phyloP scores from a whole-genome alignment of 768 basidiomycete species.

The Tricholomella constricta region DNA sequence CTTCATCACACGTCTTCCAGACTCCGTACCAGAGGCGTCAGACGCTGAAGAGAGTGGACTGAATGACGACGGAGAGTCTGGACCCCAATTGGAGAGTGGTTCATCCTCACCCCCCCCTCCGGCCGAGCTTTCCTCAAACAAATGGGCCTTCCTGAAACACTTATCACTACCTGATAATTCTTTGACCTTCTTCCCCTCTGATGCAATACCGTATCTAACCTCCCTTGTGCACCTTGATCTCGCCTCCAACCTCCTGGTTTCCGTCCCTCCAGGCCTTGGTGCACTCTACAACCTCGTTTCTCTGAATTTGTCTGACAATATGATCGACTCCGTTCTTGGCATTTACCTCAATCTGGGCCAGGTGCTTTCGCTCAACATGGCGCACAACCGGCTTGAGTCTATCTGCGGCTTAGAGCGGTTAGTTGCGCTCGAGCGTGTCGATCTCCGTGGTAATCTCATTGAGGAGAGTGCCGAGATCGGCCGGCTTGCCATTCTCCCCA shows the following conservation, averaged over 20 bases:
- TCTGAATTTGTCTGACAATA: constrained; percentile 96
- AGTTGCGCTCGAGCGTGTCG: constrained; percentile 78
- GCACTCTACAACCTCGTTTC: constrained; percentile 77
- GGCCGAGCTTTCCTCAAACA: constrained; percentile 51
- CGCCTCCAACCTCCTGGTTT: constrained; percentile 88
- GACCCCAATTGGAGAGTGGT: constrained; percentile 17
- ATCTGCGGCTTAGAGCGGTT: constrained; percentile 94
- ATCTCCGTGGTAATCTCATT: constrained; percentile 77
- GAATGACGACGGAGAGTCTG: constrained; percentile 19
- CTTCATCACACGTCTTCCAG: constrained; percentile 51
- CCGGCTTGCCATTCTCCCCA: constrained; percentile 75
- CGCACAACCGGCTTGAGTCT: constrained; percentile 89
- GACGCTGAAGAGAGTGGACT: constrained; percentile 22
- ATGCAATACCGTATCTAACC: constrained; percentile 64
- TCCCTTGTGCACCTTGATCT: constrained; percentile 84
- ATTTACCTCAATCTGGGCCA: constrained; percentile 83
- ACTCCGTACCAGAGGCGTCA: constrained; percentile 56
- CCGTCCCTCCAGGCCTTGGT: constrained; percentile 78
- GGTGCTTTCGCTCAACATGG: constrained; percentile 76
- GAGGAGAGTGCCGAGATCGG: constrained; percentile 86
- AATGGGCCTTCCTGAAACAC: constrained; percentile 77
- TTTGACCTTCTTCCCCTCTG: constrained; percentile 76
- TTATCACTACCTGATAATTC: constrained; percentile 80
- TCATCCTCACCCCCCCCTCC: constrained; percentile 32
- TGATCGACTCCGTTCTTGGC: constrained; percentile 93